Evolutionary conservation across 2,329 filamentous ascomycete genomes (phyloP), one percentile per base, ranked within the genome.

Genomic region (Xylariales sp.): DNA sequence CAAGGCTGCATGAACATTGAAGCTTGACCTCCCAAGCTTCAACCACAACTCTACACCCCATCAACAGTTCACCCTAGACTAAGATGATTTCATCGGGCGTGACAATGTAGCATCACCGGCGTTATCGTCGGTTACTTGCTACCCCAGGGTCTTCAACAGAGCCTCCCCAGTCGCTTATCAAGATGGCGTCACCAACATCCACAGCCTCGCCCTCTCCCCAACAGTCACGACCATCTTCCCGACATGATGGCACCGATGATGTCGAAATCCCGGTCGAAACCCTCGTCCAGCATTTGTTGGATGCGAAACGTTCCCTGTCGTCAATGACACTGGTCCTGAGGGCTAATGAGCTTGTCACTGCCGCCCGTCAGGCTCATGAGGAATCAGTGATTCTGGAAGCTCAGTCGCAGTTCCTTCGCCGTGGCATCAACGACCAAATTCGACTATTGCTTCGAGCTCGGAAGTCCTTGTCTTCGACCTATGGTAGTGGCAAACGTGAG

Each of bases 281-380:
- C 18, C 80, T 97, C 31, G 86, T 96, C 42, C 78, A 81, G 40
- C 82, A 95, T 64, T 83, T 96, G 25, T 80, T 96, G 29, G 83
- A 85, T 21, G 86, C 91, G 7, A 96, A 96, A 61, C 81, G 88
- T 32, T 90, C 90, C 1, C 76, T 97, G 4, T 86, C 86, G 12
- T 88, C 88, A 9, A 89, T 94, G 60, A 80, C 74, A 31, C 82
- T 86, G 46, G 88, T 96, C 38, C 83, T 87, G 59, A 86, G 87
- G 45, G 90, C 89, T 50, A 90, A 93, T 58, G 86, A 94, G 56
- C 82, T 96, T 42, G 85, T 93, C 32, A 88, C 80, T 15, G 72
- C 78, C 11, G 88, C 89, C 4, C 83, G 88, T 24, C 69, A 74
- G 22, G 78, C 87, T 24, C 73, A 95, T 49, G 87, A 95, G 57